Percentiles rank a stretch among this genome's conserved stretches.
These are phyloP conservation scores for Acacia concinna DNA, from an alignment of 331 rosid genomes.

Conservation along the genomic window DNA sequence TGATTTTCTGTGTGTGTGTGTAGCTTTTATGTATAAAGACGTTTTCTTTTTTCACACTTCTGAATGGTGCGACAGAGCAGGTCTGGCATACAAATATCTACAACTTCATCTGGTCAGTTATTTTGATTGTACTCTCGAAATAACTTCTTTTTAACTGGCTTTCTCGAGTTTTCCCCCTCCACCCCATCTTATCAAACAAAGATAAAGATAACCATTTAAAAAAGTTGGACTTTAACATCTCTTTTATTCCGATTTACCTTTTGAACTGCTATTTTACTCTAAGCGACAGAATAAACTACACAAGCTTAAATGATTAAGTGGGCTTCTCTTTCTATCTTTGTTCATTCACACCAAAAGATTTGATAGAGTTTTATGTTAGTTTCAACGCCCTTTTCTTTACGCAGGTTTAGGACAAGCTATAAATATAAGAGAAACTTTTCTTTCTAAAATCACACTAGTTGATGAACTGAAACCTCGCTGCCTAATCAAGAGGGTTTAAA, in stretches of 20 bases:
- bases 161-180: not conserved
- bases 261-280: not conserved
- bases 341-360: too few relatives aligned
- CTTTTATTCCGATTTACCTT: not conserved
- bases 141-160: not conserved
- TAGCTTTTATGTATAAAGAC: not conserved
- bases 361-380: too few relatives aligned
- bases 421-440: too few relatives aligned
- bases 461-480: not conserved
- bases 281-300: not conserved
- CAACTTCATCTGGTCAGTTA: not conserved
- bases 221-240: not conserved
- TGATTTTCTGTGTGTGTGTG: not conserved
- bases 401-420: too few relatives aligned
- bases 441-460: not conserved
- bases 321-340: not conserved
- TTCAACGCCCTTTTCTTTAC: too few relatives aligned
- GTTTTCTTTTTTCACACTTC: not conserved
- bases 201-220: not conserved
- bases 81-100: not conserved
- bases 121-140: not conserved
- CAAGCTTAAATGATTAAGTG: not conserved
- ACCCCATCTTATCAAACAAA: not conserved
- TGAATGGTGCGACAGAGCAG: not conserved
- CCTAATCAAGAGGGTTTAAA: not conserved